A percentile compares a stretch with the other conserved stretches of the same genome.
phyloP scores from a whole-genome alignment of 202 grass and related monocot species.

The Schoenoplectus tabernaemontani region DNA sequence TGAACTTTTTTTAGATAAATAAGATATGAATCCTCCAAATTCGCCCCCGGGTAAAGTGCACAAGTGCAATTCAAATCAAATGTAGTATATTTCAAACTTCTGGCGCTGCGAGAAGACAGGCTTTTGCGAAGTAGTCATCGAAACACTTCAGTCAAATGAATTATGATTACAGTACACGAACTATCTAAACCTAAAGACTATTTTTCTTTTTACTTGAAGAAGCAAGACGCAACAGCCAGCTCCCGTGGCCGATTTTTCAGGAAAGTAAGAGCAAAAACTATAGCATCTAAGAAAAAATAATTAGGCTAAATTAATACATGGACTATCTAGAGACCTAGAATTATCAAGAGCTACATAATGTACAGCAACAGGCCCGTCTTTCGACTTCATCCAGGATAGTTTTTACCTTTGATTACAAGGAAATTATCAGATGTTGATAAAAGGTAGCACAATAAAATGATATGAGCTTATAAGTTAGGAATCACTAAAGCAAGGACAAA shows the following conservation, averaged over 20 bases:
- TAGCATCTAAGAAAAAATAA: constrained; percentile 11
- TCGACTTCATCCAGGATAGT: background rate
- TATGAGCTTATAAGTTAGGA: background rate
- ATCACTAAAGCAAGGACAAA: constrained; percentile 8
- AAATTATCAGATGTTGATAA: background rate
- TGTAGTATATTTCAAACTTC: background rate
- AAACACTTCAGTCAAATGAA: constrained; percentile 14
- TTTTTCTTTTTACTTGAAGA: background rate
- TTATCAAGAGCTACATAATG: constrained; percentile 15
- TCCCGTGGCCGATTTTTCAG: background rate
- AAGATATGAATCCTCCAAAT: background rate
- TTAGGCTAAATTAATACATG: constrained; percentile 18
- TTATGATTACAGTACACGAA: background rate
- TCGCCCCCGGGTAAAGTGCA: background rate
- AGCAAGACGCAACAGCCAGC: background rate
- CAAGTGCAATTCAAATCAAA: background rate
- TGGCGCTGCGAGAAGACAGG: background rate
- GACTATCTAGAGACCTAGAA: constrained; percentile 10
- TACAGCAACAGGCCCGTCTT: constrained; percentile 8
- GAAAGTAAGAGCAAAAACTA: background rate
- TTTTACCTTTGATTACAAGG: constrained; percentile 2
- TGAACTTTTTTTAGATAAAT: background rate
- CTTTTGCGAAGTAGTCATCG: background rate
- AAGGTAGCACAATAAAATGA: background rate
- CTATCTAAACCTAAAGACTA: background rate